Conservation (phyloP, 805 yeast genomes). For the Kodamaea nitidulidarum region DNA sequence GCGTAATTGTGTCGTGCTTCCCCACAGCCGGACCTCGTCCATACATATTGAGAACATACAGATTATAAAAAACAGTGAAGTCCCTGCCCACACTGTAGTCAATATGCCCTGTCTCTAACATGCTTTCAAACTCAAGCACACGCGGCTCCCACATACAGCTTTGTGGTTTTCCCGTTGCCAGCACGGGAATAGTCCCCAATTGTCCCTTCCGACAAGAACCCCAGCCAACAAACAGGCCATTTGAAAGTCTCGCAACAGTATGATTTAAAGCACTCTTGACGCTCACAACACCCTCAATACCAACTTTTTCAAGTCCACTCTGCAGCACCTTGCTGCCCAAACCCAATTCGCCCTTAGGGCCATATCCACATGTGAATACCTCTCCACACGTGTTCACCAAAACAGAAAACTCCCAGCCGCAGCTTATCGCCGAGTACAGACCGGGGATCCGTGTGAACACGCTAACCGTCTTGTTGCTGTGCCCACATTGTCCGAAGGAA, state of each 20-base stretch:
- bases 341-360: conserved; percentile 75
- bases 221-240: conserved; percentile 58
- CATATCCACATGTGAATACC: conserved; percentile 57
- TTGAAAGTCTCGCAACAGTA: conserved; percentile 32
- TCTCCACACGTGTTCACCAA: conserved; percentile 39
- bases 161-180: conserved; percentile 13
- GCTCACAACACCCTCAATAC: conserved; percentile 7
- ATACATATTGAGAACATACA: conserved; percentile 11
- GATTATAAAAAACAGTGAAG: conserved; percentile 40
- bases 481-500: conserved; percentile 50
- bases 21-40: conserved; percentile 17
- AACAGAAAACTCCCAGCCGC: conserved; percentile 80
- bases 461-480: conserved; percentile 4
- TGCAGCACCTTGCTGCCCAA: conserved; percentile 19
- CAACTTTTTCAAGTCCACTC: conserved; percentile 9
- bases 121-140: conserved; percentile 13
- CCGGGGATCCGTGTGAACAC: conserved; percentile 20
- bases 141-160: conserved; percentile 23
- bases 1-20: neutral
- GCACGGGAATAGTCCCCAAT: conserved; percentile 20
- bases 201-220: conserved; percentile 67
- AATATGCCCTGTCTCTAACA: too few species aligned
- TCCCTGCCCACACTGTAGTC: conserved; percentile 58
- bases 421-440: conserved; percentile 46
- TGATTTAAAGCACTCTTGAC: conserved; percentile 44